Evolutionary conservation across 805 yeast species (phyloP).

Genomic region (Zygosaccharomyces pseudorouxii): DNA sequence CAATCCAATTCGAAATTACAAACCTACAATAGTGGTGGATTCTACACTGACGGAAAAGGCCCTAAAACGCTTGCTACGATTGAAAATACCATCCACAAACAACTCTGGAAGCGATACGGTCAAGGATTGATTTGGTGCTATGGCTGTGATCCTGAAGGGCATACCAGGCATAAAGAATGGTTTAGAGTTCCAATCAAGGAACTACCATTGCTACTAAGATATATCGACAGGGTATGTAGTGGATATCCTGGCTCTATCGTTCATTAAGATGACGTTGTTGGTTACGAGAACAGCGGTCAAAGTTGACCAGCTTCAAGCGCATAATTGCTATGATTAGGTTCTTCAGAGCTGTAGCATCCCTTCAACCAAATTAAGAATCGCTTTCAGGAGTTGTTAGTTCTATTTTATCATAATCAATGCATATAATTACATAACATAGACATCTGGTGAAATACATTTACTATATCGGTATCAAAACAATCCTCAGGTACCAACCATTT

Average conservation of each 20-base stretch:
- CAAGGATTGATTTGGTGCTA: conserved; percentile 29
- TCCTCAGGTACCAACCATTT: neutral
- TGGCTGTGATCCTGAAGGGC: conserved; percentile 25
- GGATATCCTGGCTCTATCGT: no score
- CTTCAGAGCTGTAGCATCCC: no score
- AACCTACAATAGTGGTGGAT: conserved; percentile 27
- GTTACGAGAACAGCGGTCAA: no score
- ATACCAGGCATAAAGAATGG: conserved; percentile 30
- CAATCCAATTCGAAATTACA: neutral
- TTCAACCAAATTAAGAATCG: no score
- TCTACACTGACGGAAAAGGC: conserved; percentile 19
- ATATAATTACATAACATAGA: neutral
- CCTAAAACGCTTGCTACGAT: conserved; percentile 15
- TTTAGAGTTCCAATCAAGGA: conserved; percentile 25
- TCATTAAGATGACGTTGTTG: no score
- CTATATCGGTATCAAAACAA: neutral
- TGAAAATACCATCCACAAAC: conserved; percentile 24
- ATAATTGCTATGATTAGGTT: no score
- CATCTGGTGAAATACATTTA: neutral
- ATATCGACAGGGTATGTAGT: conserved; percentile 8
- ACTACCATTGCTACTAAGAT: conserved; percentile 12
- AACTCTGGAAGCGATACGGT: conserved; percentile 30
- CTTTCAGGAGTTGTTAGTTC: neutral
- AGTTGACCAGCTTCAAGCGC: no score
- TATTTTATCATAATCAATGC: neutral